Base-by-base conservation (phyloP, 2,329 filamentous ascomycete genomes). In the Fusarium protoensiforme region DNA sequence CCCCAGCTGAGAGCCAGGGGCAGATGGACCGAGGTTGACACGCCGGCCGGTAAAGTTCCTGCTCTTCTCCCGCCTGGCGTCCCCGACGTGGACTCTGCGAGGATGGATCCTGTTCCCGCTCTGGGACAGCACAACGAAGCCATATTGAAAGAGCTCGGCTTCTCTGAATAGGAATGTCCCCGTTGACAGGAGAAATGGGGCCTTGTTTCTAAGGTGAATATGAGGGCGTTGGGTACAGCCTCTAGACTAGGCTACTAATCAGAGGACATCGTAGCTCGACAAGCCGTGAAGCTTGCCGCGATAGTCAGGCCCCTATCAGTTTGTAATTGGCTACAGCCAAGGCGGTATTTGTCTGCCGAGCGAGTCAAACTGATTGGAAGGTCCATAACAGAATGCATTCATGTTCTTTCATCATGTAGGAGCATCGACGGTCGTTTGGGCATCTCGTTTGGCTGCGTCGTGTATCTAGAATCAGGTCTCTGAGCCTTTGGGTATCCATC, bases 1-100 rank as follows among this genome's bases (percentile, higher is more conserved):
- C 85, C 85, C 2, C 88, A 89, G 68, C 81, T 90, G 0, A 77
- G 80, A 46, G 87, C 87, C 2, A 79, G 88, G n/a, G 78, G 80
- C 1, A 80, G 88, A 13, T 90, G 87, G 87, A 84, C 85, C 0
- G 78, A 88, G 58, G 81, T 90, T 13, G 77, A 86, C 20, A 89
- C 85, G 0, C 82, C 86, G 0, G 79, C 74, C 2, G 87, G 88
- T 0, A 72, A 22, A 4, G 81, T 90, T 18, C 84, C 85, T 2
- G 85, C 87, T 1, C 78, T 90, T 46, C 76, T 88, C 4, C 87
- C 87, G 0, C 87, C 87, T 0, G 87, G 88, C 0, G 81, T 83
- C 11, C 69, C 64, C 20, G 58, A 66, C 8, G 46, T 24, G 16
- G 13, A 66, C 54, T 14, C 72, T 78, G 18, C 81, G 16, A 77